phyloP scores from a whole-genome alignment of 129 eudicot species.

The Flaveria bidentis region DNA sequence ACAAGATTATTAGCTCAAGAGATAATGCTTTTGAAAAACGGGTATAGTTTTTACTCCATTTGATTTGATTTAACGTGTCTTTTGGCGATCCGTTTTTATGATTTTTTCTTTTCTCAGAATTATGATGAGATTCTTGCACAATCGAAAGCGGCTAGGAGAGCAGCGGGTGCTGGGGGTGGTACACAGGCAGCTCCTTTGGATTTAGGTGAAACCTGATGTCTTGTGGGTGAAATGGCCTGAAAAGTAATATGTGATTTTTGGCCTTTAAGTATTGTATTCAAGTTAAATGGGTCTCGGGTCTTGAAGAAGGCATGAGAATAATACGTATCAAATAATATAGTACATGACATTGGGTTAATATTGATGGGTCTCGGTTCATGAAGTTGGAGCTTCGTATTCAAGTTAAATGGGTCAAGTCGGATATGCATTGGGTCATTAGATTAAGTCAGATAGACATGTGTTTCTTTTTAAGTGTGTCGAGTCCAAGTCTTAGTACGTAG shows the following conservation, averaged over 20 bases:
- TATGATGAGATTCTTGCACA: constrained; percentile 62
- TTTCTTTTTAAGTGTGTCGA: too few species aligned
- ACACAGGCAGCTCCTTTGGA: constrained; percentile 64
- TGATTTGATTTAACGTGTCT: neutral
- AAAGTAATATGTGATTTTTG: constrained; percentile 21
- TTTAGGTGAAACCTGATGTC: constrained; percentile 39
- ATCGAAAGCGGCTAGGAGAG: constrained; percentile 50
- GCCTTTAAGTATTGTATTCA: neutral
- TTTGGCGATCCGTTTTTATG: neutral
- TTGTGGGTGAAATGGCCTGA: constrained; percentile 11
- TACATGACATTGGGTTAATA: too few species aligned
- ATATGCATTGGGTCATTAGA: too few species aligned
- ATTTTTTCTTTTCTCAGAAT: constrained; percentile 36
- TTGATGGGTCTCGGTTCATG: too few species aligned
- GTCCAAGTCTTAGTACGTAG: too few species aligned
- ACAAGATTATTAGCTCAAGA: constrained; percentile 60
- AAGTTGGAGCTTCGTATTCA: too few species aligned
- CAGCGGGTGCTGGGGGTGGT: constrained; percentile 44
- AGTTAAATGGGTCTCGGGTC: too few species aligned
- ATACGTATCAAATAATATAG: too few species aligned
- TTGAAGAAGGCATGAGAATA: too few species aligned
- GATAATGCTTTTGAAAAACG: constrained; percentile 35
- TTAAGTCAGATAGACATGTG: too few species aligned
- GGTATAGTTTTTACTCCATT: neutral
- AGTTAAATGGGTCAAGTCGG: too few species aligned